Evolutionary conservation across 768 basidiomycete species (phyloP).

Genomic region (Pholiota conissans): DNA sequence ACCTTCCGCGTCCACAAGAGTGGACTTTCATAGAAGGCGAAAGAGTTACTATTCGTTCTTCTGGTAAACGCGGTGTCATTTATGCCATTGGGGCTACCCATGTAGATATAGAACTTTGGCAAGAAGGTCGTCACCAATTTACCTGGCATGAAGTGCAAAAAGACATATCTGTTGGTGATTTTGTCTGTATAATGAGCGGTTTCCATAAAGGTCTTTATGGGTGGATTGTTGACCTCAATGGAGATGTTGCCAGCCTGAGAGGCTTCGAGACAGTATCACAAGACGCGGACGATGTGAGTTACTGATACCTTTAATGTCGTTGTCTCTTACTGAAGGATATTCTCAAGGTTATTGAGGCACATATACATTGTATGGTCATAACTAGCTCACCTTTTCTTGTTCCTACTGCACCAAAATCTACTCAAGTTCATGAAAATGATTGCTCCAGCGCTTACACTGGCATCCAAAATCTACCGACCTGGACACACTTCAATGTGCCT

Average conservation of each 20-base stretch:
- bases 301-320: too few relatives aligned
- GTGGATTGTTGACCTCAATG: background rate
- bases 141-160: background rate
- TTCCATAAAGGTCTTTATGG: background rate
- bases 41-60: background rate
- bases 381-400: background rate
- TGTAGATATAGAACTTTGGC: background rate
- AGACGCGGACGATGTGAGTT: too few relatives aligned
- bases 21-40: background rate
- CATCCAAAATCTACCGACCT: too few relatives aligned
- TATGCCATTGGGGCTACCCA: background rate
- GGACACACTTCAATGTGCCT: too few relatives aligned
- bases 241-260: too few relatives aligned
- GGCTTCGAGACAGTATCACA: too few relatives aligned
- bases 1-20: too few relatives aligned
- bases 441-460: too few relatives aligned
- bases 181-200: background rate
- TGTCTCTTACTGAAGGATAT: too few relatives aligned
- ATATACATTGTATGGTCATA: background rate
- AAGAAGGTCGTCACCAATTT: background rate
- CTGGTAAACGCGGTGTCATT: background rate
- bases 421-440: too few relatives aligned
- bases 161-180: background rate
- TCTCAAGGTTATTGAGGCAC: background rate
- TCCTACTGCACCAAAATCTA: too few relatives aligned